Percentiles rank a stretch among this genome's conserved stretches.
These are phyloP conservation scores for Penicillium angulare DNA, from an alignment of 495 filamentous ascomycete genomes.

Conservation along the genomic window DNA sequence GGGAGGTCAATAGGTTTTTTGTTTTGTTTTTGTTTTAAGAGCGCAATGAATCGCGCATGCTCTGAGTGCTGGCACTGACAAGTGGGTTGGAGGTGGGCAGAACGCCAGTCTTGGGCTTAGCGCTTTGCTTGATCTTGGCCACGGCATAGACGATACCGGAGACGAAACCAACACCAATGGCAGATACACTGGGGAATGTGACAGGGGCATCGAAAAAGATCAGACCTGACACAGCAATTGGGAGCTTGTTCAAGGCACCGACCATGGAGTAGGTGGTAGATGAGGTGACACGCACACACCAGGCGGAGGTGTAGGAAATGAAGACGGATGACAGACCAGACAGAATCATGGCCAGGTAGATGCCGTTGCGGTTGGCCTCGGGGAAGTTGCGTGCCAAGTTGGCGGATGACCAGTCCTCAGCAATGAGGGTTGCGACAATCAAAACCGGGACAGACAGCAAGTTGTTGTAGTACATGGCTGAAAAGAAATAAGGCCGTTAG, in stretches of 20 bases:
- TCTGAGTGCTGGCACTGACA: slow-evolving; percentile 89
- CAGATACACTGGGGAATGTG: slow-evolving; percentile 87
- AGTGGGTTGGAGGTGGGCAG: slow-evolving; percentile 66
- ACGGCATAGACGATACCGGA: slow-evolving; percentile 91
- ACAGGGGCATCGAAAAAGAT: slow-evolving; percentile 94
- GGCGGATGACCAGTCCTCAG: slow-evolving; percentile 86
- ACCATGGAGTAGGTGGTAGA: slow-evolving; percentile 99
- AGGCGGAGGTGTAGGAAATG: slow-evolving; percentile 97
- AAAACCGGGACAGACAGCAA: slow-evolving; percentile 94
- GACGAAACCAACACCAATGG: slow-evolving; percentile 85
- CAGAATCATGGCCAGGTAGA: slow-evolving; percentile 86
- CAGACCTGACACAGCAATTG: slow-evolving; percentile 85
- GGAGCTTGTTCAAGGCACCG: slow-evolving; percentile 95
- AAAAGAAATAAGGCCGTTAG: neutral
- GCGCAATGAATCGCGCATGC: slow-evolving; percentile 81
- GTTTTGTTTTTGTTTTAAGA: slow-evolving; percentile 33
- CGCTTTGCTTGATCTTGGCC: slow-evolving; percentile 82
- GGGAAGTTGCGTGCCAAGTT: slow-evolving; percentile 93
- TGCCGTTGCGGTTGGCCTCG: slow-evolving; percentile 63
- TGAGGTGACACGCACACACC: slow-evolving; percentile 95
- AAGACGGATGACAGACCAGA: slow-evolving; percentile 93
- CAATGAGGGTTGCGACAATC: slow-evolving; percentile 72
- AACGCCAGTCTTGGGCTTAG: slow-evolving; percentile 56
- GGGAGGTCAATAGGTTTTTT: no score
- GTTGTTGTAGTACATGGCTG: slow-evolving; percentile 99